A percentile compares a stretch with the other conserved stretches of the same genome.
Evolutionary conservation across 2,329 filamentous ascomycete genomes (phyloP).

Genomic region (Nothophoma quercina): DNA sequence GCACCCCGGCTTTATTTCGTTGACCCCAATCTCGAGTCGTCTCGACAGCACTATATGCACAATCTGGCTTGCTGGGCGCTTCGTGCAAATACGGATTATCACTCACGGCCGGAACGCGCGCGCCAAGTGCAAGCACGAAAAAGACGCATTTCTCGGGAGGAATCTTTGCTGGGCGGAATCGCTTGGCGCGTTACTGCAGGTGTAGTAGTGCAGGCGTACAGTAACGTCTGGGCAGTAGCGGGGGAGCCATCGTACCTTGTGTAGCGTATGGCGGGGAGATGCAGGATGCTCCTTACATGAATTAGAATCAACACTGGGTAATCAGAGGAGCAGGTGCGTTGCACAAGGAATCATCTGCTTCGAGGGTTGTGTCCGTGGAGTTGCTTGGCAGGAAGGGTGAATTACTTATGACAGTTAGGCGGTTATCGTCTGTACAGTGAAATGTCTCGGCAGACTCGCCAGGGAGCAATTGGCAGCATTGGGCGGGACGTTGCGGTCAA

Average conservation of each 20-base stretch:
- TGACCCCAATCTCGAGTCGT: slow-evolving; percentile 17
- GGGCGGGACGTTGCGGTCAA: slow-evolving; percentile 4
- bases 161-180: slow-evolving; percentile 18
- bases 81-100: slow-evolving; percentile 3
- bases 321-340: slow-evolving; percentile 14
- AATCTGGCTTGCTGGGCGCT: slow-evolving; percentile 19
- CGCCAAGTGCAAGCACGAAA: slow-evolving; percentile 16
- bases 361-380: slow-evolving; percentile 7
- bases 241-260: slow-evolving; percentile 7
- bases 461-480: slow-evolving; percentile 7
- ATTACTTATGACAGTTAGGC: slow-evolving; percentile 13
- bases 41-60: slow-evolving; percentile 14
- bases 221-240: slow-evolving; percentile 16
- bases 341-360: slow-evolving; percentile 14
- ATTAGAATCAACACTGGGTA: slow-evolving; percentile 4
- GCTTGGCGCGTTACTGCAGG: slow-evolving; percentile 19
- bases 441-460: slow-evolving; percentile 6
- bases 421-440: neutral
- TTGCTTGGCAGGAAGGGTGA: slow-evolving; percentile 11
- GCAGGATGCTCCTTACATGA: slow-evolving; percentile 5
- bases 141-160: slow-evolving; percentile 16
- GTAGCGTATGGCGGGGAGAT: slow-evolving; percentile 14
- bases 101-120: slow-evolving; percentile 14
- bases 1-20: slow-evolving; percentile 15
- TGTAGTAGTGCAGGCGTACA: slow-evolving; percentile 5